A percentile compares a stretch with the other conserved stretches of the same genome.
phyloP scores from a whole-genome alignment of 2,329 filamentous ascomycete species.

The Sclerotinia nivalis region DNA sequence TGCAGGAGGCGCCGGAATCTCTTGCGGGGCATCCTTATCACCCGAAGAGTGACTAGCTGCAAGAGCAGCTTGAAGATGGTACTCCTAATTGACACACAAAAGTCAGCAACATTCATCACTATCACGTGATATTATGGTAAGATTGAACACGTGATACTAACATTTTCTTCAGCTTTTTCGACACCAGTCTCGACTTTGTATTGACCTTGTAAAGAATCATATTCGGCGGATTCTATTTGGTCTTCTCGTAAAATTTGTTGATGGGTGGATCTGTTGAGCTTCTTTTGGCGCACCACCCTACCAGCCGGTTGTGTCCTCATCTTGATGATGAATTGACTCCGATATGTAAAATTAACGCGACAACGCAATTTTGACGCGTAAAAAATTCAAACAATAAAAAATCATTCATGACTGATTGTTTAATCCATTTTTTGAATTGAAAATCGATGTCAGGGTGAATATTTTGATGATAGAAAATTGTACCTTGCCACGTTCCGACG shows the following conservation, averaged over 20 bases:
- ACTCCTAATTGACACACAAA: conserved; percentile 36
- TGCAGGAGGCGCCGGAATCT: conserved; percentile 65
- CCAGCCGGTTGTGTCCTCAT: conserved; percentile 38
- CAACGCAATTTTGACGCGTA: conserved; percentile 31
- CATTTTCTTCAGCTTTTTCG: conserved; percentile 95
- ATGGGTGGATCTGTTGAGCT: conserved; percentile 49
- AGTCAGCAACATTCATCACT: conserved; percentile 7
- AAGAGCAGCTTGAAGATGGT: conserved; percentile 43
- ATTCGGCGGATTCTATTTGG: conserved; percentile 83
- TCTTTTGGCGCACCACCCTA: conserved; percentile 53
- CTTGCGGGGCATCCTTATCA: conserved; percentile 38
- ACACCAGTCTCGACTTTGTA: conserved; percentile 92
- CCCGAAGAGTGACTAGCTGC: conserved; percentile 29
- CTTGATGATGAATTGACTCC: conserved; percentile 27
- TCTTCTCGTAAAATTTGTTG: conserved; percentile 72
- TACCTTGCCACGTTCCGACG: conserved; percentile 22
- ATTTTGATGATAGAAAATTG: conserved; percentile 36
- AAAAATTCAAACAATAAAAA: conserved; percentile 34
- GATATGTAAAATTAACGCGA: conserved; percentile 24
- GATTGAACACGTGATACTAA: conserved; percentile 55
- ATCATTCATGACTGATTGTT: conserved; percentile 37
- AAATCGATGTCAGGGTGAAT: conserved; percentile 31
- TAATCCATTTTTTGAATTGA: conserved; percentile 28
- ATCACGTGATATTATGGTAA: conserved; percentile 32
- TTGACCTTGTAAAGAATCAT: conserved; percentile 72